A percentile compares a stretch with the other conserved stretches of the same genome.
Evolutionary conservation across 2,329 filamentous ascomycete genomes (phyloP).

Genomic region (Colletotrichum godetiae): DNA sequence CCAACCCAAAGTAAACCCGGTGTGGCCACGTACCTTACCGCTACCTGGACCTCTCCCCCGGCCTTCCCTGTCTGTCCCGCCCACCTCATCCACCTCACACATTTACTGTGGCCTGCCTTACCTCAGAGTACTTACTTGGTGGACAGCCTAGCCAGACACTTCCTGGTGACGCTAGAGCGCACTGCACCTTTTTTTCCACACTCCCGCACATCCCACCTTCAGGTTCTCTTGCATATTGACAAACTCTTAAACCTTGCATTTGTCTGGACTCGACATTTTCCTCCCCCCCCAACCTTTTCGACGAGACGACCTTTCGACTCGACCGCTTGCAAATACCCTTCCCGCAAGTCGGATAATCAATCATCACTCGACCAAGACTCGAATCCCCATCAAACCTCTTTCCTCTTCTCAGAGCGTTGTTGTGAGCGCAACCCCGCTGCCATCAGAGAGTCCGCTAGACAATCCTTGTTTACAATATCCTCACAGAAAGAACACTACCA

Average conservation of each 20-base stretch:
- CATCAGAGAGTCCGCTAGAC: conserved; percentile 11
- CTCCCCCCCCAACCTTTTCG: conserved; percentile 11
- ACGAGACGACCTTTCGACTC: conserved; percentile 30
- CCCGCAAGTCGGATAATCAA: conserved; percentile 32
- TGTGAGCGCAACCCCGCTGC: conserved; percentile 34
- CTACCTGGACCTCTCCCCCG: neutral
- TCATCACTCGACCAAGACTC: conserved; percentile 2
- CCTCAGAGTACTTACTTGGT: conserved; percentile 1
- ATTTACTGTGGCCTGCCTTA: neutral
- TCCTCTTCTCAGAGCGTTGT: conserved; percentile 15
- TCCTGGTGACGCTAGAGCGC: conserved; percentile 5
- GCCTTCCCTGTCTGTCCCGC: neutral
- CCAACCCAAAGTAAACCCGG: neutral
- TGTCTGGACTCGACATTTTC: conserved; percentile 19
- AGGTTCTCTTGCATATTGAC: conserved; percentile 33
- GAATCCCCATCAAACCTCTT: neutral
- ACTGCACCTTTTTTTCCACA: conserved; percentile 34
- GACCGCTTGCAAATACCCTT: conserved; percentile 32
- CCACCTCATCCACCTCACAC: neutral
- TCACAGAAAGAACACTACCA: conserved; percentile 37
- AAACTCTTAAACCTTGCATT: conserved; percentile 34
- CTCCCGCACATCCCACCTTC: conserved; percentile 33
- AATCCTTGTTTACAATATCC: conserved; percentile 30
- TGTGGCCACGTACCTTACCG: neutral
- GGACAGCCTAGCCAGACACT: neutral